Evolutionary conservation across 805 yeast species (phyloP).

Genomic region (Huiozyma sinensis): DNA sequence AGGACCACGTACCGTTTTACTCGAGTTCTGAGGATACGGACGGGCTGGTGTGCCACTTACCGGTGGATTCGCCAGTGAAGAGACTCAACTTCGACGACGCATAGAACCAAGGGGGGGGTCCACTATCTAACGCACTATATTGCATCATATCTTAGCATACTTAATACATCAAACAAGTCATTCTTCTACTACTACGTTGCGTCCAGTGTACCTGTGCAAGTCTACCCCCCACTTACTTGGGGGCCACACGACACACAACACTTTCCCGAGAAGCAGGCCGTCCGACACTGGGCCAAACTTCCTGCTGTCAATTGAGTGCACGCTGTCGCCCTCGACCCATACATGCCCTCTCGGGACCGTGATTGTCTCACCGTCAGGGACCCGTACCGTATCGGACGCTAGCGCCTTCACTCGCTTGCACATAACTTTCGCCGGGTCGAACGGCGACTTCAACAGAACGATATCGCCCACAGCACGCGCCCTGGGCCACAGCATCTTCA

Average conservation of each 20-base stretch:
- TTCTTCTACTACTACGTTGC: constrained; percentile 9
- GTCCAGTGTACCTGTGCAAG: constrained; percentile 16
- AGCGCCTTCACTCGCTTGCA: constrained; percentile 72
- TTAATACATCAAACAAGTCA: not conserved
- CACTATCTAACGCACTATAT: not conserved
- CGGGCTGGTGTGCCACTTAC: no score
- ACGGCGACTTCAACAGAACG: constrained; percentile 66
- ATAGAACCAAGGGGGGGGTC: no score
- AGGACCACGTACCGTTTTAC: constrained; percentile 1
- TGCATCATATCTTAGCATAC: not conserved
- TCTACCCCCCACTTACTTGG: constrained; percentile 38
- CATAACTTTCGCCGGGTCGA: constrained; percentile 63
- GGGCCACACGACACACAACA: constrained; percentile 62
- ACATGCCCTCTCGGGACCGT: constrained; percentile 67
- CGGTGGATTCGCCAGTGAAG: constrained; percentile 8
- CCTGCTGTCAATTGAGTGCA: constrained; percentile 76
- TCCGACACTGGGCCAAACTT: constrained; percentile 80
- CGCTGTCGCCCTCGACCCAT: constrained; percentile 94
- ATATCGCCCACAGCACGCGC: constrained; percentile 47
- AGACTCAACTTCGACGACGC: no score
- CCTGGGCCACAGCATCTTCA: constrained; percentile 18
- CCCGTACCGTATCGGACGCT: constrained; percentile 31
- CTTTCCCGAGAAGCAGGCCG: constrained; percentile 74
- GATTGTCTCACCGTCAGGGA: constrained; percentile 28
- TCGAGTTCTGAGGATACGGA: no score